A percentile compares a stretch with the other conserved stretches of the same genome.
Conservation (phyloP, 345 rosid genomes). For the Syzygium aromaticum region DNA sequence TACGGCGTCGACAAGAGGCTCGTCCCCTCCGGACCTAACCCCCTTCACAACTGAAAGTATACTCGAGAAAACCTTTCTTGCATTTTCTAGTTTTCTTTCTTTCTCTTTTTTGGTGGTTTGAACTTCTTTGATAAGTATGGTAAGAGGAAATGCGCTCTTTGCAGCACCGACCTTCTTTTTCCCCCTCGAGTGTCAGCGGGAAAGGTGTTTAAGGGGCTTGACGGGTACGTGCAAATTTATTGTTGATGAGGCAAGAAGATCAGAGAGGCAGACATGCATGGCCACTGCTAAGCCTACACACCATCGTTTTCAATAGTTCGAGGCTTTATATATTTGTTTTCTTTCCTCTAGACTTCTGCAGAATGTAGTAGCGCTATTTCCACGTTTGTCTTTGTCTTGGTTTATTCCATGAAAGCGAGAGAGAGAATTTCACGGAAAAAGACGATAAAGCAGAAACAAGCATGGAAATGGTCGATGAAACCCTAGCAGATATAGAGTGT, state of each 20-base stretch:
- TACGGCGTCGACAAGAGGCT: slow-evolving; percentile 58
- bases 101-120: not conserved
- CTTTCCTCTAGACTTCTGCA: not conserved
- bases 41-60: slow-evolving; percentile 50
- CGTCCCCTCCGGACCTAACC: slow-evolving; percentile 68
- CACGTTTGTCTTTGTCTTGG: slow-evolving; percentile 29
- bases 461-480: slow-evolving; percentile 34
- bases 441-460: slow-evolving; percentile 24
- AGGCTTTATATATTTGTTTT: not conserved
- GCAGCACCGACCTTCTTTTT: not conserved
- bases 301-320: not conserved
- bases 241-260: not conserved
- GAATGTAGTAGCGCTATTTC: slow-evolving; percentile 25
- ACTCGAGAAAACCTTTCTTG: not conserved
- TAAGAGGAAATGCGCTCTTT: not conserved
- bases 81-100: not conserved
- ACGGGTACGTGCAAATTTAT: not conserved
- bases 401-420: not conserved
- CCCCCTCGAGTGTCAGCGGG: not conserved
- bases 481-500: not conserved
- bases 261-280: not conserved
- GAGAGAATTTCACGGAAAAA: not conserved
- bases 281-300: not conserved
- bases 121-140: not conserved
- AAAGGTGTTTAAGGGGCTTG: not conserved